Percentiles rank a stretch among this genome's conserved stretches.
Conservation (phyloP, 805 yeast species). For the Kazachstania bromeliacearum region DNA sequence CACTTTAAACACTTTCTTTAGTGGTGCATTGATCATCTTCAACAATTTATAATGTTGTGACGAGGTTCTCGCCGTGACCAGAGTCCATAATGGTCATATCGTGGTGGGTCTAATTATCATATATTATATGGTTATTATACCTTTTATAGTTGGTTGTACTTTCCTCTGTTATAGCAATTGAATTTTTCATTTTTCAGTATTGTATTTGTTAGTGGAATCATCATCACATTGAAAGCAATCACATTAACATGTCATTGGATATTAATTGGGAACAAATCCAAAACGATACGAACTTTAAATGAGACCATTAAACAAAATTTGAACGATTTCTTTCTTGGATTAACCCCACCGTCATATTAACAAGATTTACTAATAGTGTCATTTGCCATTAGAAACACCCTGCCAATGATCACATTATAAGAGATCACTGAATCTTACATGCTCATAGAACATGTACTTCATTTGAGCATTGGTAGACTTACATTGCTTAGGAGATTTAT, state of each 20-base stretch:
- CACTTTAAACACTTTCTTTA: conserved; percentile 41
- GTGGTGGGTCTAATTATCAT: no score
- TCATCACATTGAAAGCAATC: no score
- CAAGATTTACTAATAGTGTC: conserved; percentile 61
- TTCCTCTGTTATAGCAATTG: no score
- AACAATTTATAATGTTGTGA: conserved; percentile 6
- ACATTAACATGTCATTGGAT: conserved; percentile 58
- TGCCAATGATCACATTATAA: conserved; percentile 71
- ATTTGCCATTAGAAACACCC: conserved; percentile 60
- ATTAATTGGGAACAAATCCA: conserved; percentile 61
- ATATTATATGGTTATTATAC: background rate
- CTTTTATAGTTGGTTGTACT: background rate
- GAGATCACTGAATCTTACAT: conserved; percentile 74
- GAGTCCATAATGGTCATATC: no score
- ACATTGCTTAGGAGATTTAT: conserved; percentile 68
- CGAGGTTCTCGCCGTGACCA: background rate
- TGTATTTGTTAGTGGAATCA: no score
- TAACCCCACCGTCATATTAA: conserved; percentile 68
- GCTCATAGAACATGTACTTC: conserved; percentile 28
- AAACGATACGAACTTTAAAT: conserved; percentile 37
- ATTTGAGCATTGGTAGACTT: conserved; percentile 54
- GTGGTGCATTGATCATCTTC: conserved; percentile 19
- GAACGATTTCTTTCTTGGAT: conserved; percentile 53
- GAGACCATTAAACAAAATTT: conserved; percentile 44
- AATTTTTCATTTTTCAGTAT: no score